Evolutionary conservation across 352 stramenopile genomes (phyloP).

Genomic region (Phytophthora crassamura): DNA sequence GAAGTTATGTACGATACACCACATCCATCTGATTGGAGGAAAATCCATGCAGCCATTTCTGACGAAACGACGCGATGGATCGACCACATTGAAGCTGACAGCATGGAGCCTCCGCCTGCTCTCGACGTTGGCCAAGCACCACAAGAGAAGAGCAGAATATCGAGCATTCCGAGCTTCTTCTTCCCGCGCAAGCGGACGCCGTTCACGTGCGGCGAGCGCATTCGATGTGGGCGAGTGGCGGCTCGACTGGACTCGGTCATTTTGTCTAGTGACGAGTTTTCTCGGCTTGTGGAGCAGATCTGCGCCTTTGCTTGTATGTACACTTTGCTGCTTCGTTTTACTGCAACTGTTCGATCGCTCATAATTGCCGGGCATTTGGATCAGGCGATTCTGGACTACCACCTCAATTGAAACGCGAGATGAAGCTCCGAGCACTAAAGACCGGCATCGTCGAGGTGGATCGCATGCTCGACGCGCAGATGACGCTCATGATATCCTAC

Average conservation of each 20-base stretch:
- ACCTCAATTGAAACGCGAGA: constrained; percentile 19
- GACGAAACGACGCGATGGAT: constrained; percentile 14
- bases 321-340: neutral
- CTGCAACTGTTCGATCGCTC: neutral
- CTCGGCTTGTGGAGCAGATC: constrained; percentile 23
- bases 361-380: neutral
- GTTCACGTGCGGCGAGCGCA: constrained; percentile 35
- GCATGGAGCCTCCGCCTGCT: constrained; percentile 4
- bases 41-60: constrained; percentile 27
- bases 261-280: constrained; percentile 26
- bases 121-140: neutral
- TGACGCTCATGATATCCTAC: constrained; percentile 51
- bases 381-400: constrained; percentile 6
- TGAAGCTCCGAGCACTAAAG: constrained; percentile 19
- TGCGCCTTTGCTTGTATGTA: constrained; percentile 28
- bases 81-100: neutral
- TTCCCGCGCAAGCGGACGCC: constrained; percentile 39
- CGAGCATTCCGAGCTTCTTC: constrained; percentile 59
- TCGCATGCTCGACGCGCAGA: constrained; percentile 39
- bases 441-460: constrained; percentile 48
- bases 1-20: constrained; percentile 13
- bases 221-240: constrained; percentile 19
- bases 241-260: constrained; percentile 27
- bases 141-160: constrained; percentile 3
- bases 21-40: constrained; percentile 17